Base-by-base conservation (phyloP, 192 early-diverging fungal genomes). In the Entomortierella chlamydospora region DNA sequence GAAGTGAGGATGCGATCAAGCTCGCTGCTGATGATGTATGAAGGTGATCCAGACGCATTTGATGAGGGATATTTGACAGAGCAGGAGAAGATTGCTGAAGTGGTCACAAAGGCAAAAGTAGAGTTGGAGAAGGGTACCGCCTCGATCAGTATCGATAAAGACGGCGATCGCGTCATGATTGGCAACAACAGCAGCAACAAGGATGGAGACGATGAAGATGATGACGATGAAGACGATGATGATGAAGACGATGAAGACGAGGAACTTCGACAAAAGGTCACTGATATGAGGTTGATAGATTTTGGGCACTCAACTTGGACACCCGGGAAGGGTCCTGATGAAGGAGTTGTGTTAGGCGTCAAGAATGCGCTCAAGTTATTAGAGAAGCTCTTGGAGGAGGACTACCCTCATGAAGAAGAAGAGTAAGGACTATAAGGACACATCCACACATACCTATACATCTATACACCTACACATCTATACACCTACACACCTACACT, bases 291-390 rank as follows among this genome's bases (percentile, higher is more conserved):
- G 29, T 52, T 94, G 13, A 97, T 98, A 67, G 97, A 98, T 77
- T 97, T 97, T 92, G 94, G 91, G 4, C 96, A 96, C 81, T 92
- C 94, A 17, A 81, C 85, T 45, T 95, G 94, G 82, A 67, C 68
- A 11, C 79, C 87, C 28, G 85, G 86, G 26, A 64, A 81, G 52
- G 92, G 91, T 2, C 86, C 77, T 12, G 95, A 97, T 81, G 88
- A 88, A 28, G 86, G 88, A 20, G 88, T 90, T 39, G 57, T 96
- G 20, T 52, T 89, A 56, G 95, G 93, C 8, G 65, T 96, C 34
- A 62, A 80, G 61, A 93, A 83, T 47, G 64, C 92, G 18, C 72
- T 91, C 22, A 58, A 73, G 26, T 77, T 90, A 17, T 71, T 97
- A 12, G 87, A 86, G 34, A 39, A 67, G 5, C 60, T 89, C 45